Percentiles rank a stretch among this genome's conserved stretches.
These are phyloP conservation scores for Aspergillus sclerotialis DNA, from an alignment of 2,329 filamentous ascomycete genomes.

Conservation along the genomic window DNA sequence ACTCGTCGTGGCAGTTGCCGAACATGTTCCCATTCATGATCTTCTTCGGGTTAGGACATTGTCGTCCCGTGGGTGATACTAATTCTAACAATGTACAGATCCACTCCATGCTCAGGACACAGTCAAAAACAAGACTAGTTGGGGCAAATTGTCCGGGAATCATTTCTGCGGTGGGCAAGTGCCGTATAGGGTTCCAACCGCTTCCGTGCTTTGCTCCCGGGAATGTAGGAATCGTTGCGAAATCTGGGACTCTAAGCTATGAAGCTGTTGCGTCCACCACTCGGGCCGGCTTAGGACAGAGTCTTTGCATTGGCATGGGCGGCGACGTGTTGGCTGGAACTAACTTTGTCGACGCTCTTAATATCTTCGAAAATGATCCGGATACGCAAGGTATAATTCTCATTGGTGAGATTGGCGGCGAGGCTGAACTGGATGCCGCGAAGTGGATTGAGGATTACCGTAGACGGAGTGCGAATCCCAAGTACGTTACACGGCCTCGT, in stretches of 20 bases:
- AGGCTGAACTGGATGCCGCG: conserved; percentile 63
- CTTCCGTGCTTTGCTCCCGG: conserved; percentile 64
- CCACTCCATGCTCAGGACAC: conserved; percentile 63
- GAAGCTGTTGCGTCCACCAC: conserved; percentile 71
- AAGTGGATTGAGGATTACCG: conserved; percentile 65
- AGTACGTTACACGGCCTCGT: conserved; percentile 42
- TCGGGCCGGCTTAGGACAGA: conserved; percentile 67
- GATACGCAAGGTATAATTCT: conserved; percentile 66
- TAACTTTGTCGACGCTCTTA: conserved; percentile 63
- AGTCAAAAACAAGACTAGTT: conserved; percentile 64
- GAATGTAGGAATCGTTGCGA: conserved; percentile 68
- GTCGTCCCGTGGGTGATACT: no score
- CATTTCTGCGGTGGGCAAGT: conserved; percentile 64
- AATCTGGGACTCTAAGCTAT: conserved; percentile 73
- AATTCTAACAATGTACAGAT: conserved; percentile 45
- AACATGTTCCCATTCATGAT: conserved; percentile 73
- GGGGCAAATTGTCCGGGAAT: conserved; percentile 79
- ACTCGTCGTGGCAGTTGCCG: conserved; percentile 69
- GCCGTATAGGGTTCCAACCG: conserved; percentile 70
- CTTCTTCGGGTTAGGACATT: conserved; percentile 59
- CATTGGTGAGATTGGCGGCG: conserved; percentile 66
- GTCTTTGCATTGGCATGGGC: conserved; percentile 69
- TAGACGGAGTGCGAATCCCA: conserved; percentile 51
- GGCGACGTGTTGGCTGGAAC: conserved; percentile 70
- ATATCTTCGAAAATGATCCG: conserved; percentile 58